Evolutionary conservation across 2,329 filamentous ascomycete genomes (phyloP).

Genomic region (Xylariaceae sp.): DNA sequence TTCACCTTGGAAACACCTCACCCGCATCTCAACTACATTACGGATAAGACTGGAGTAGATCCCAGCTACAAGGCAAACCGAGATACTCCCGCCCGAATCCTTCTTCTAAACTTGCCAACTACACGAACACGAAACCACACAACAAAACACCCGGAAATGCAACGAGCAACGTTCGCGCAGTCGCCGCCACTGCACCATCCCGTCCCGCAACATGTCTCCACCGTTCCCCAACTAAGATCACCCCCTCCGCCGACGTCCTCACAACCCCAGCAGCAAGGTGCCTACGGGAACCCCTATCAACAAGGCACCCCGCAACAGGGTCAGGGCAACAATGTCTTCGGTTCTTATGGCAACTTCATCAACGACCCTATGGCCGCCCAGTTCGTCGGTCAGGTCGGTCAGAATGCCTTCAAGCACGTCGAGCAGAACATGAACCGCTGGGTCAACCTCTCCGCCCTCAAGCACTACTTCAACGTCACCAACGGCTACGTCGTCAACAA

Average conservation of each 20-base stretch:
- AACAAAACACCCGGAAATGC: constrained; percentile 59
- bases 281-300: constrained; percentile 71
- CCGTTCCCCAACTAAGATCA: constrained; percentile 92
- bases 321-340: constrained; percentile 55
- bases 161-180: constrained; percentile 78
- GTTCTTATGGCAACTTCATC: constrained; percentile 87
- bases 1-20: too few relatives aligned
- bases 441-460: constrained; percentile 86
- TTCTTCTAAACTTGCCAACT: neutral
- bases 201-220: constrained; percentile 96
- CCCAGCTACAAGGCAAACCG: too few relatives aligned
- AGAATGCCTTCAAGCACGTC: constrained; percentile 86
- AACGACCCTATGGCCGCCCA: constrained; percentile 85
- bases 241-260: constrained; percentile 74
- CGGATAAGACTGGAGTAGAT: too few relatives aligned
- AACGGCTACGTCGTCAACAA: constrained; percentile 96
- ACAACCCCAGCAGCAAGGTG: constrained; percentile 63
- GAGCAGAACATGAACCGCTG: constrained; percentile 89
- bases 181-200: constrained; percentile 95
- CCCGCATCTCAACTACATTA: too few relatives aligned
- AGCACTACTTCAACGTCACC: constrained; percentile 99
- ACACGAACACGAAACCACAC: neutral
- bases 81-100: neutral
- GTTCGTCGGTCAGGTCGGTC: constrained; percentile 90
- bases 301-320: constrained; percentile 49